These are phyloP conservation scores for Botrytis squamosa DNA, from an alignment of 2,329 filamentous ascomycete genomes.

Conservation along the genomic window DNA sequence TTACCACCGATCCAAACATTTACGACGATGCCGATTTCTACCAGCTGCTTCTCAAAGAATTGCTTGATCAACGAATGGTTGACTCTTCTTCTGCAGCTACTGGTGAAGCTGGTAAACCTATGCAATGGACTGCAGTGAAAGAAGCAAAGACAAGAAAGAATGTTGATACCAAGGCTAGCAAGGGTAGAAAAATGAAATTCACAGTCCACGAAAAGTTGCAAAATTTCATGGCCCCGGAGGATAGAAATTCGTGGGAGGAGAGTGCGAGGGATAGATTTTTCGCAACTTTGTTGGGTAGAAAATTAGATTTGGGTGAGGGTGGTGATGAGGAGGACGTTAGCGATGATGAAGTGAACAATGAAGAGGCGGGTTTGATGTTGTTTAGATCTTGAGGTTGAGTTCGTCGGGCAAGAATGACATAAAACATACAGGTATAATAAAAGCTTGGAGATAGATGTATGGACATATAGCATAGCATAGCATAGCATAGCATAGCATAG, in stretches of 20 bases:
- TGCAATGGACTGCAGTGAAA: slow-evolving; percentile 64
- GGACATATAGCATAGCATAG: neutral
- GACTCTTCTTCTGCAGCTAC: slow-evolving; percentile 53
- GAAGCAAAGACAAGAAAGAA: slow-evolving; percentile 78
- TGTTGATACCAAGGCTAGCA: slow-evolving; percentile 92
- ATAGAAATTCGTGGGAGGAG: slow-evolving; percentile 76
- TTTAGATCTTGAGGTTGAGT: slow-evolving; percentile 34
- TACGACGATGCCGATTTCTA: slow-evolving; percentile 98
- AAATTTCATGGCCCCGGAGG: slow-evolving; percentile 95
- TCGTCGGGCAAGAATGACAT: no score
- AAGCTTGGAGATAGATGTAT: neutral
- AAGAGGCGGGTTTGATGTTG: slow-evolving; percentile 38
- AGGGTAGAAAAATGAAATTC: slow-evolving; percentile 90
- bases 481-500: neutral
- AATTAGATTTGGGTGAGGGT: slow-evolving; percentile 61
- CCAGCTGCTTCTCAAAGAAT: slow-evolving; percentile 84
- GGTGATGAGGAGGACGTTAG: slow-evolving; percentile 50
- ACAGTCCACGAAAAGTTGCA: slow-evolving; percentile 96
- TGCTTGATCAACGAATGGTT: slow-evolving; percentile 82
- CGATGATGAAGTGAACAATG: slow-evolving; percentile 43
- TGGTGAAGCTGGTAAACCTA: slow-evolving; percentile 41
- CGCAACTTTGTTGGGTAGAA: slow-evolving; percentile 70
- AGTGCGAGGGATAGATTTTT: slow-evolving; percentile 77
- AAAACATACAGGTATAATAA: neutral
- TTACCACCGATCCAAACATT: slow-evolving; percentile 59